Evolutionary conservation across 2,329 filamentous ascomycete genomes (phyloP).

Genomic region (Fusarium sp.): DNA sequence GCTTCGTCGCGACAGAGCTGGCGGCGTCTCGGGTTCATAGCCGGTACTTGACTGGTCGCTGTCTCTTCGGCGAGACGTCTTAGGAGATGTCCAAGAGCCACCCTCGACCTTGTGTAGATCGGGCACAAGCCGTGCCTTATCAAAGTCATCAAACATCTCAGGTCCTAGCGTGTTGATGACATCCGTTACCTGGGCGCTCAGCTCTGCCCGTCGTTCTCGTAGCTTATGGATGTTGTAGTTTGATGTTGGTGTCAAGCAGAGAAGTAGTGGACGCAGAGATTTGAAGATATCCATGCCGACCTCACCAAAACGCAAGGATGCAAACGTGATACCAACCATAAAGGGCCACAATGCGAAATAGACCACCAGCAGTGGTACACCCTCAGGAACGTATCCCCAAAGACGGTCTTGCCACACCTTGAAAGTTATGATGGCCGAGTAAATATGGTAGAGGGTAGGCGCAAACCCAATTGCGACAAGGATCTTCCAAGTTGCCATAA

Average conservation of each 20-base stretch:
- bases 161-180: constrained; percentile 96
- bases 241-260: constrained; percentile 86
- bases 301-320: constrained; percentile 93
- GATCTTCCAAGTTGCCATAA: constrained; percentile 95
- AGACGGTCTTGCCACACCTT: constrained; percentile 86
- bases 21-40: constrained; percentile 55
- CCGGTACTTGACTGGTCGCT: constrained; percentile 62
- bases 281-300: constrained; percentile 99
- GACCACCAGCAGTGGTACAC: constrained; percentile 83
- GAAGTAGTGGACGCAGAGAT: constrained; percentile 86
- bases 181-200: constrained; percentile 86
- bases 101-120: constrained; percentile 61
- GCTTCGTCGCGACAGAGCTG: constrained; percentile 59
- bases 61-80: constrained; percentile 55
- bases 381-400: constrained; percentile 83
- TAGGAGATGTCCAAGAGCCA: constrained; percentile 41
- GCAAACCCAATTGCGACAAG: constrained; percentile 88
- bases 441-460: constrained; percentile 84
- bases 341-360: constrained; percentile 80
- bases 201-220: constrained; percentile 75
- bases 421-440: constrained; percentile 78
- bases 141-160: constrained; percentile 97
- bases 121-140: constrained; percentile 76
- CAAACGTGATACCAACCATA: constrained; percentile 91
- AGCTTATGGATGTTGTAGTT: constrained; percentile 87